Evolutionary conservation across 148 eudicot species (phyloP), one percentile per base, ranked within the genome.

Genomic region (Drosera capensis): DNA sequence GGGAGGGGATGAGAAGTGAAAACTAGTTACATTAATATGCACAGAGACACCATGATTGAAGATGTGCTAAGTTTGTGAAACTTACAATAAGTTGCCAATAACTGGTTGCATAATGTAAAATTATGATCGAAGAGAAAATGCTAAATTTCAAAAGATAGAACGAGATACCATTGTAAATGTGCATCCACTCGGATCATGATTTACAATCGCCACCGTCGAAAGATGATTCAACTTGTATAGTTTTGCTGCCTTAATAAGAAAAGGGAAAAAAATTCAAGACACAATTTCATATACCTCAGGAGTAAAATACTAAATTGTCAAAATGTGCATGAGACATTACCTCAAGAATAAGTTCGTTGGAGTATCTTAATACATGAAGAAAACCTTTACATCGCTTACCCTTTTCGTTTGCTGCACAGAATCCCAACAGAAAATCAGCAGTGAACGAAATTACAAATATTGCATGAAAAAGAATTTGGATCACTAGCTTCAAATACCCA

Each of bases 281-380:
- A 16, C 16, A 23, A n/a, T n/a, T n/a, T n/a, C n/a, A n/a, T n/a
- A n/a, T n/a, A n/a, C n/a, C n/a, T n/a, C n/a, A n/a, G n/a, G n/a
- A n/a, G n/a, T n/a, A n/a, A n/a, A n/a, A n/a, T n/a, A n/a, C n/a
- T n/a, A n/a, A n/a, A n/a, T n/a, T n/a, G n/a, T n/a, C n/a, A n/a
- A n/a, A n/a, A n/a, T n/a, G n/a, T n/a, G n/a, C n/a, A n/a, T n/a
- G n/a, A n/a, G n/a, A n/a, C n/a, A n/a, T 49, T 60, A 79, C 96
- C 85, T 87, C 96, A 34, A 87, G 90, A 66, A 79, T 78, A 55
- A 95, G 95, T 41, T 94, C 99, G 45, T 62, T 71, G 11, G 99
- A 80, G 66, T 85, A 78, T 60, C 85, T 90, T 43, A 90, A 46
- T 31, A 90, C 93, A 44, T 76, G 95, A 34, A 90, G 85, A 73